Evolutionary conservation across 2,329 filamentous ascomycete genomes (phyloP).

Genomic region (Herpotrichia juniperi): DNA sequence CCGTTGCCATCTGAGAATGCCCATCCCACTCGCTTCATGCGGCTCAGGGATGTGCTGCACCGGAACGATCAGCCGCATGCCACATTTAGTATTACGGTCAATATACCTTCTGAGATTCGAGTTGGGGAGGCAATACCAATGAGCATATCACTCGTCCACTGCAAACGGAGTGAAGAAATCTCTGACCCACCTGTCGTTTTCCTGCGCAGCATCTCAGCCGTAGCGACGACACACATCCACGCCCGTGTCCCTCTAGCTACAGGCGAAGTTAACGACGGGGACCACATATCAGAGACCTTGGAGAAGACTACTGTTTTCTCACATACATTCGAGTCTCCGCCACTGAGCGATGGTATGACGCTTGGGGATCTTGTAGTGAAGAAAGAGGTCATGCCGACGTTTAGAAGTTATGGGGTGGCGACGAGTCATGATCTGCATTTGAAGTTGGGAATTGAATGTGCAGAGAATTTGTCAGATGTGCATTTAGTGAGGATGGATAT

Average conservation of each 20-base stretch:
- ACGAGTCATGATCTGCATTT: constrained; percentile 22
- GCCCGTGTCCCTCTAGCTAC: constrained; percentile 20
- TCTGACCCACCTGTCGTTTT: constrained; percentile 15
- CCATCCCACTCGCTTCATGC: constrained; percentile 10
- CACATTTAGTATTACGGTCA: constrained; percentile 20
- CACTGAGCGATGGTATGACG: constrained; percentile 8
- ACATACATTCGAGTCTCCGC: neutral
- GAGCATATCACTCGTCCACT: constrained; percentile 18
- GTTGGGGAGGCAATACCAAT: constrained; percentile 17
- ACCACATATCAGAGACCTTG: constrained; percentile 11
- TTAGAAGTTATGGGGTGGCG: constrained; percentile 24
- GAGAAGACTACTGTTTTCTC: constrained; percentile 26
- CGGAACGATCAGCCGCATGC: constrained; percentile 15
- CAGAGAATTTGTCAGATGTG: constrained; percentile 24
- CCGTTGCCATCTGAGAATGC: constrained; percentile 9
- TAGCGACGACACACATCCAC: constrained; percentile 17
- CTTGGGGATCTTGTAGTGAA: constrained; percentile 16
- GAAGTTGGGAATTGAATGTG: constrained; percentile 24
- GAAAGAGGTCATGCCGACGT: constrained; percentile 21
- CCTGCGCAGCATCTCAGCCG: constrained; percentile 27
- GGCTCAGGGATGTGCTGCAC: constrained; percentile 14
- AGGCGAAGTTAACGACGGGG: too few species aligned
- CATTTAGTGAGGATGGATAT: constrained; percentile 19
- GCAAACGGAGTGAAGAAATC: constrained; percentile 8
- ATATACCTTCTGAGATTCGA: constrained; percentile 15